Evolutionary conservation across 257 asterid species (phyloP).

Genomic region (Schizonepeta tenuifolia): DNA sequence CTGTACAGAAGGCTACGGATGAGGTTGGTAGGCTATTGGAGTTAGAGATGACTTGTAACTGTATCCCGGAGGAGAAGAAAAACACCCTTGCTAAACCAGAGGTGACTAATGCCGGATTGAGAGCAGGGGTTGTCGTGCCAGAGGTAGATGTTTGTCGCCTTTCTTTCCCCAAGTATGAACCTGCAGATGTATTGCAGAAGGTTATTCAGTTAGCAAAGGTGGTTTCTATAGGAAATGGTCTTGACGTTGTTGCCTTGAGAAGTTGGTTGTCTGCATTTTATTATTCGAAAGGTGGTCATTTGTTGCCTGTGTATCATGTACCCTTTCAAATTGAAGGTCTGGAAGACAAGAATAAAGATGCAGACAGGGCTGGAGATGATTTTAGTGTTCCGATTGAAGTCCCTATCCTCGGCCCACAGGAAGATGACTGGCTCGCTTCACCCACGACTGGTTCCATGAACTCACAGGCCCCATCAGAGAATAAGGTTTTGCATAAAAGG

Average conservation of each 20-base stretch:
- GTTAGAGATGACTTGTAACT: conserved; percentile 47
- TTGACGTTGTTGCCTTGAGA: conserved; percentile 52
- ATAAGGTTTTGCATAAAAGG: conserved; percentile 46
- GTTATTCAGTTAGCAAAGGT: conserved; percentile 39
- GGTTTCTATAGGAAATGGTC: conserved; percentile 37
- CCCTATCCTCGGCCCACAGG: conserved; percentile 55
- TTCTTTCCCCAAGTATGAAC: conserved; percentile 40
- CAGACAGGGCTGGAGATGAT: conserved; percentile 33
- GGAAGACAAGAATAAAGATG: conserved; percentile 52
- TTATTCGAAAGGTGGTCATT: conserved; percentile 48
- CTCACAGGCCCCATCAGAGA: conserved; percentile 38
- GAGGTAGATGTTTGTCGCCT: conserved; percentile 43
- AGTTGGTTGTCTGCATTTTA: conserved; percentile 64
- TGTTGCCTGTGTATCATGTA: conserved; percentile 43
- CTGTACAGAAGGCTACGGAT: conserved; percentile 47
- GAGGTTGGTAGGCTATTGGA: conserved; percentile 47
- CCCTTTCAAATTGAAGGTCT: conserved; percentile 66
- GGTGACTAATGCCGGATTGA: conserved; percentile 54
- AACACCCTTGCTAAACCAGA: conserved; percentile 38
- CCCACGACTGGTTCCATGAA: conserved; percentile 36
- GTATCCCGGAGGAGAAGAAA: conserved; percentile 39
- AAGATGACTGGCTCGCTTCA: conserved; percentile 46
- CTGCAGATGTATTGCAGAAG: conserved; percentile 42
- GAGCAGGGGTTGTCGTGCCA: conserved; percentile 45
- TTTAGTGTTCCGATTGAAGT: conserved; percentile 51